Base-by-base conservation (phyloP, 306 rosid genomes). In the Quercus glauca region DNA sequence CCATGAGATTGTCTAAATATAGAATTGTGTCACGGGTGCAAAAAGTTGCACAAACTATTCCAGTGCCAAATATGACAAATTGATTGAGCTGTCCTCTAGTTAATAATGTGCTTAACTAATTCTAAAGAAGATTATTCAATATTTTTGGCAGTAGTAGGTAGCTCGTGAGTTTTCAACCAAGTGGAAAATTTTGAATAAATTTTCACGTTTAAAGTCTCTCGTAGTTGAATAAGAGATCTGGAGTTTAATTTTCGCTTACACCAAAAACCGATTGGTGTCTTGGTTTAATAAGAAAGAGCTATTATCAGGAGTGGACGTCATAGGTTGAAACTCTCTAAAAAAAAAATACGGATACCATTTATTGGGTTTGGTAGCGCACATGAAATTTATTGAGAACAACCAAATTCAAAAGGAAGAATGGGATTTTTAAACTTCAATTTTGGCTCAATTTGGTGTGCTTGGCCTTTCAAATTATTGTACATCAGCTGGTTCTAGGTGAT, bases 1-100 rank as follows among this genome's bases (percentile, higher is more conserved):
- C 6, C 21, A 61, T 61, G 76, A 21, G 60, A 65, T 81, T 37
- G 60, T 75, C 69, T 17, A 76, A 65, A 33, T 55, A 53, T 67
- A 60, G 14, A 33, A 67, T 55, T 69, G 82, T 73, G 80, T 87
- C 85, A 80, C 60, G 55, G 78, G 53, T 55, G 70, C 13, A 63
- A 6, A 57, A 63, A 18, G 69, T 69, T 26, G 57, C 73, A 28
- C 37, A 53, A 77, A 74, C 28, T 52, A 20, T 64, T 82, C 71
- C 71, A 52, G 41, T 45, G 73, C 61, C 78, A 74, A 67, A 49
- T 26, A 56, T 79, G 82, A 83, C 79, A 81, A 84, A 78, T 35
- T 67, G 52, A 19, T 33, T 33, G 53, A 70, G 69, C 68, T 77
- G 15, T 26, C 52, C 74, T 10, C 53, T 49, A 49, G 15, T 49